phyloP scores from a whole-genome alignment of 2,329 filamentous ascomycete species.

The Teratosphaeria nubilosa region DNA sequence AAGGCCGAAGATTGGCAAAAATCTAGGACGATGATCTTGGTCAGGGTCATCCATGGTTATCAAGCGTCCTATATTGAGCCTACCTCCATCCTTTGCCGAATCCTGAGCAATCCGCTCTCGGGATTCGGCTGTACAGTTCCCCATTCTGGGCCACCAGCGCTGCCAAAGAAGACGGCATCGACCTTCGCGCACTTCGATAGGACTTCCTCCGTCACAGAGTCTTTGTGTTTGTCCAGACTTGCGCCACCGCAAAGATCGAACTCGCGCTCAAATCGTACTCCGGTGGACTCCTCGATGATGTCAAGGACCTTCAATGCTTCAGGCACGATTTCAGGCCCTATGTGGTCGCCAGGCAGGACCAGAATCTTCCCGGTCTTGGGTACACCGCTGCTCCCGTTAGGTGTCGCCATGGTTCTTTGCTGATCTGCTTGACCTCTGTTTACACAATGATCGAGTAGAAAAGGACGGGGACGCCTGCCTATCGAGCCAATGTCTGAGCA shows the following conservation, averaged over 20 bases:
- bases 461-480: not conserved
- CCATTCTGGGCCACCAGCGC: conserved; percentile 42
- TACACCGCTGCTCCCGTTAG: conserved; percentile 5
- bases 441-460: not conserved
- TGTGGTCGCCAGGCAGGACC: conserved; percentile 38
- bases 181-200: conserved; percentile 31
- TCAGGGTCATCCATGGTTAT: not conserved
- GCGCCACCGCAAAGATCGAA: conserved; percentile 27
- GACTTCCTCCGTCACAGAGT: conserved; percentile 35
- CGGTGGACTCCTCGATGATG: conserved; percentile 24
- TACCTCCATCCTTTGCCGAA: conserved; percentile 33
- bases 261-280: conserved; percentile 21
- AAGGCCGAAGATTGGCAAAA: conserved; percentile 44
- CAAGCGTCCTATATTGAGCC: not conserved
- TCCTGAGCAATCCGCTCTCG: conserved; percentile 35
- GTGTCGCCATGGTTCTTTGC: not conserved
- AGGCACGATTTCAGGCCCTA: conserved; percentile 37
- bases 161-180: conserved; percentile 40
- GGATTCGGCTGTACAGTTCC: conserved; percentile 32
- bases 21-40: conserved; percentile 10
- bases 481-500: not conserved
- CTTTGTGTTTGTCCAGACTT: conserved; percentile 37
- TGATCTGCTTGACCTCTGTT: not conserved
- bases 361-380: conserved; percentile 27
- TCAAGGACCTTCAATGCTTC: conserved; percentile 41